A percentile compares a stretch with the other conserved stretches of the same genome.
phyloP scores from a whole-genome alignment of 2,329 filamentous ascomycete species.

The Colletotrichum spaethianum region DNA sequence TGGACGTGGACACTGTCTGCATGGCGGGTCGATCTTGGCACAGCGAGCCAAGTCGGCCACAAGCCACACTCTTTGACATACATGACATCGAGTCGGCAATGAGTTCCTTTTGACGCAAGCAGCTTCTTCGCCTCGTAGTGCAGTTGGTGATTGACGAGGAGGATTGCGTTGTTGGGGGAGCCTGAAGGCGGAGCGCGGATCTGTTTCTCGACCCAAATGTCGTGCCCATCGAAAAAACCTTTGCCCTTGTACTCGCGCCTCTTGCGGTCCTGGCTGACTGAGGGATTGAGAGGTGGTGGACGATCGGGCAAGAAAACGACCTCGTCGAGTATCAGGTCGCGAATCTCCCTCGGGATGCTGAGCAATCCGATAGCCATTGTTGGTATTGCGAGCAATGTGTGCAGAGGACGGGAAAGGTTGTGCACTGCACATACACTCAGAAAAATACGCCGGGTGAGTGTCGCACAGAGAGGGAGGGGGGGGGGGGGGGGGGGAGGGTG shows the following conservation, averaged over 20 bases:
- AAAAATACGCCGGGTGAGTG: background rate
- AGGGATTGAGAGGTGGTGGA: conserved; percentile 27
- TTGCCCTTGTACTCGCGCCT: conserved; percentile 41
- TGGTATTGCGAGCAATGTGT: background rate
- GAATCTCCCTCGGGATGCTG: conserved; percentile 40
- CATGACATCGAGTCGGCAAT: conserved; percentile 42
- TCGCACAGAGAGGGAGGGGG: conserved; percentile 11
- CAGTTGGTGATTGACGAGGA: conserved; percentile 42
- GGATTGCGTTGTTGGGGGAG: conserved; percentile 35
- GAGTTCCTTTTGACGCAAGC: conserved; percentile 32
- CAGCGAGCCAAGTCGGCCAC: conserved; percentile 43
- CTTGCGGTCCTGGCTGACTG: conserved; percentile 38
- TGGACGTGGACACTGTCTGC: conserved; percentile 38
- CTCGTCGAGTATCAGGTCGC: conserved; percentile 41
- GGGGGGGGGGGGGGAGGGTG: background rate
- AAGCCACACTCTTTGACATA: conserved; percentile 43
- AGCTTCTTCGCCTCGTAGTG: conserved; percentile 39
- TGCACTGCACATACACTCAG: background rate
- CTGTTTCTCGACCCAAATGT: conserved; percentile 40
- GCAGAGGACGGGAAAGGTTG: background rate
- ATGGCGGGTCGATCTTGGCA: conserved; percentile 39
- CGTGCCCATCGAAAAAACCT: conserved; percentile 41
- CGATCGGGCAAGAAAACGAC: conserved; percentile 39
- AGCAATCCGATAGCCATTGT: conserved; percentile 39
- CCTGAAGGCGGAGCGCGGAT: conserved; percentile 26